Conservation (phyloP, 2,329 filamentous ascomycete genomes). For the Catunica adiposa region DNA sequence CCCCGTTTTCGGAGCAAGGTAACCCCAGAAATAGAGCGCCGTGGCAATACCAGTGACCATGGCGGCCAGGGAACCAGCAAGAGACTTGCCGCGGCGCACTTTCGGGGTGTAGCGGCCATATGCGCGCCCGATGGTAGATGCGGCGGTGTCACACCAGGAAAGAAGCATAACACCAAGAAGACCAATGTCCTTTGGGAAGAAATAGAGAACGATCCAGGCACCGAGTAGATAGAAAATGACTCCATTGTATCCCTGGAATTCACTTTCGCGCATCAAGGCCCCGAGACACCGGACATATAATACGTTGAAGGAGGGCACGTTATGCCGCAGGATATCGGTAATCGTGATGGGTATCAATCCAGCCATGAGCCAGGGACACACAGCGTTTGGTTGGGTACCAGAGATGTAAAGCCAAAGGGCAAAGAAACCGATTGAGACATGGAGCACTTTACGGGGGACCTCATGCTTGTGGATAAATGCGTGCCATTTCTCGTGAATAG, state of each 20-base stretch:
- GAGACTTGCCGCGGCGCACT: constrained; percentile 72
- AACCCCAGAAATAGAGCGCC: constrained; percentile 77
- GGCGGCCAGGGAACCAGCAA: constrained; percentile 76
- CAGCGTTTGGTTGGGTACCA: constrained; percentile 58
- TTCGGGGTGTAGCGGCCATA: constrained; percentile 81
- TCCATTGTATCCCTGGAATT: constrained; percentile 87
- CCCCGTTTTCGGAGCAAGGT: constrained; percentile 53
- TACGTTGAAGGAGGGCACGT: constrained; percentile 64
- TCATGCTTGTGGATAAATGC: constrained; percentile 92
- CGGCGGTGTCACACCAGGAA: constrained; percentile 96
- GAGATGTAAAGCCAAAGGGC: constrained; percentile 71
- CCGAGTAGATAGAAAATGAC: constrained; percentile 94
- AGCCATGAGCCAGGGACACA: constrained; percentile 70
- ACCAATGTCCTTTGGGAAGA: constrained; percentile 84
- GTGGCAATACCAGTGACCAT: constrained; percentile 69
- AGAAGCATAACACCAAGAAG: constrained; percentile 79
- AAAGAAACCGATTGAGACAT: constrained; percentile 93
- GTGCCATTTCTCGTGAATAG: constrained; percentile 83
- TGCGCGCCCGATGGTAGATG: constrained; percentile 79
- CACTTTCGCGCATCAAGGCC: constrained; percentile 90
- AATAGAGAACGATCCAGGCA: constrained; percentile 68
- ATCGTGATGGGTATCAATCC: constrained; percentile 70
- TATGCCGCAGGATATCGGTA: constrained; percentile 69
- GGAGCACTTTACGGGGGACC: constrained; percentile 80
- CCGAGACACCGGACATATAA: constrained; percentile 74